Percentiles rank a stretch among this genome's conserved stretches.
These are phyloP conservation scores for Aristolochia californica DNA, from an alignment of 164 flowering plant genomes.

Conservation along the genomic window DNA sequence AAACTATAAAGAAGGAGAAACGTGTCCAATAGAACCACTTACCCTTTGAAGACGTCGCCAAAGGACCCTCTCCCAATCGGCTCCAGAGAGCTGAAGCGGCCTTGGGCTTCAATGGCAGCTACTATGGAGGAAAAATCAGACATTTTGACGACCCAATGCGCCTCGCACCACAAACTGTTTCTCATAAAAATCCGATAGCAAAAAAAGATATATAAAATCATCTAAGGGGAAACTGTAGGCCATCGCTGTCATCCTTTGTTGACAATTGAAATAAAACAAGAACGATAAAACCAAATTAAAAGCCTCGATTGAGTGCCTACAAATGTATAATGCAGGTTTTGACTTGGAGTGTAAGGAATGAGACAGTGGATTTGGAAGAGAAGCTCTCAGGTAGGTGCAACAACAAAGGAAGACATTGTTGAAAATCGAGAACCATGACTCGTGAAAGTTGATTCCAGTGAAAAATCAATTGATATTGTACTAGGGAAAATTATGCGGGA, in stretches of 20 bases:
- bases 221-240: too few relatives aligned
- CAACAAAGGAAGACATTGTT: not conserved
- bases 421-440: too few relatives aligned
- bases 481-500: not conserved
- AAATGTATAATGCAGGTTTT: conserved; percentile 11
- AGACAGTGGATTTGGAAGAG: conserved; percentile 2
- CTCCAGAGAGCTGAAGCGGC: conserved; percentile 66
- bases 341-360: conserved; percentile 26
- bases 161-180: not conserved
- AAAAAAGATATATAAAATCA: too few relatives aligned
- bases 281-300: too few relatives aligned
- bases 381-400: conserved; percentile 2
- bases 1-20: too few relatives aligned
- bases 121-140: conserved; percentile 49
- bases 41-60: conserved; percentile 98
- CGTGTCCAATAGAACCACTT: conserved; percentile 6
- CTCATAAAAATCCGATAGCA: too few relatives aligned
- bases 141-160: conserved; percentile 24
- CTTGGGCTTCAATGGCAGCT: conserved; percentile 52
- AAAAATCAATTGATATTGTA: not conserved
- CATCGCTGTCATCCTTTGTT: too few relatives aligned
- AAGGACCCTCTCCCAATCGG: conserved; percentile 94
- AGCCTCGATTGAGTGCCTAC: too few relatives aligned
- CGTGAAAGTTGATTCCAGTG: not conserved
- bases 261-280: too few relatives aligned